Base-by-base conservation (phyloP, 805 yeast genomes). In the Cyberlindnera americana region DNA sequence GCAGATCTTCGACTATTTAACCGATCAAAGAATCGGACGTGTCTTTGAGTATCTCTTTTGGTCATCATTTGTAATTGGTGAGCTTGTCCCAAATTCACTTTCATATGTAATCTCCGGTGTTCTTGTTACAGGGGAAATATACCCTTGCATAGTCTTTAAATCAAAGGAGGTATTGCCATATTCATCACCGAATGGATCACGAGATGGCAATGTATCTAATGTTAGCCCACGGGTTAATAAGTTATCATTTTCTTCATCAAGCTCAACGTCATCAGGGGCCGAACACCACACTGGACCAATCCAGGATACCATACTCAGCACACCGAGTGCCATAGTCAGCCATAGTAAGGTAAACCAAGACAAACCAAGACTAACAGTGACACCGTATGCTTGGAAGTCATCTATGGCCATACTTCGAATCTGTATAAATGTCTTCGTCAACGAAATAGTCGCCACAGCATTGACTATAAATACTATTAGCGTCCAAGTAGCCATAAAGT, bases 241-340 rank as follows among this genome's bases (percentile, higher is more conserved):
- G 9, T 31, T 19, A 12, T 40, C 41, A 4, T 4, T 35, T 13
- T 40, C 50, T 6, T 42, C 39, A 1, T 39, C 44, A 17, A 16
- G 14, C 10, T 30, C 39, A 11, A 34, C 42, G 2, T 34, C 41
- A 2, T 46, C 46, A 11, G 78, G 76, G 36, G 74, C 70, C 7
- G 75, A 72, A 61, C 81, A 78, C 83, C 84, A 70, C 13, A 61
- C 45, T 3, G 72, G 69, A 7, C 72, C 70, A 7, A 60, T 62
- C 74, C 74, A 69, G 8, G 49, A 24, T 10, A 52, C 25, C 42
- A 53, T 44, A 4, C 40, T 34, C 4, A 56, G 23, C n/a, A 52
- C 16, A 1, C 45, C 32, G 47, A 41, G 45, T 28, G 41, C 53
- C 33, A 65, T 52, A 2, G 63, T 46, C 5, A 62, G 11, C 77